Evolutionary conservation across 352 stramenopile genomes (phyloP).

Genomic region (Pythium brachiatum): DNA sequence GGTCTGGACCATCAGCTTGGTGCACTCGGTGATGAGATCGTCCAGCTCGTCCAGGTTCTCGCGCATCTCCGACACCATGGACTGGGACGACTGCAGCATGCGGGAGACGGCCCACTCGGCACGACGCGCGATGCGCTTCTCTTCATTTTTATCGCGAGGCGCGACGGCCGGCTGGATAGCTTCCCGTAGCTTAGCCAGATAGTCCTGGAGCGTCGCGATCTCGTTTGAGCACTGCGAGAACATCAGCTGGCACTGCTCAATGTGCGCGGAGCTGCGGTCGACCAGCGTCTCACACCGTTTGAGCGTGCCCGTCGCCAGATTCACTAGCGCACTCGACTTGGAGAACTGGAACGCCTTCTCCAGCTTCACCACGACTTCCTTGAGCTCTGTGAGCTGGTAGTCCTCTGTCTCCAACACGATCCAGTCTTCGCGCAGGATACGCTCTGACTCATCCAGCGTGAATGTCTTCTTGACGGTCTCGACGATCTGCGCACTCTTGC

Average conservation of each 20-base stretch:
- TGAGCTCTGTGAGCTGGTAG: conserved; percentile 57
- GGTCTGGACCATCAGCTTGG: conserved; percentile 83
- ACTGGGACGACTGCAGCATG: conserved; percentile 68
- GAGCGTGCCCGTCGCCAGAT: conserved; percentile 67
- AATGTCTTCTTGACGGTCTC: conserved; percentile 70
- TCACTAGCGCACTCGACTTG: conserved; percentile 65
- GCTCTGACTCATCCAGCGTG: conserved; percentile 69
- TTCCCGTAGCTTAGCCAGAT: conserved; percentile 70
- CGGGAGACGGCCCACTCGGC: conserved; percentile 73
- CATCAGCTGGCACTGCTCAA: conserved; percentile 81
- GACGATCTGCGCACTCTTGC: conserved; percentile 37
- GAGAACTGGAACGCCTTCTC: conserved; percentile 85
- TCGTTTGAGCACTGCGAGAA: conserved; percentile 80
- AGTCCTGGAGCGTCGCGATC: conserved; percentile 71
- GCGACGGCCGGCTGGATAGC: conserved; percentile 50
- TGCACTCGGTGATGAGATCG: conserved; percentile 76
- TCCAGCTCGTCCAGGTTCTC: conserved; percentile 78
- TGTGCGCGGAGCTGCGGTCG: conserved; percentile 62
- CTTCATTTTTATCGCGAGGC: conserved; percentile 64
- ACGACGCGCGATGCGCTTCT: conserved; percentile 65
- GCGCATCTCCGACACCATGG: conserved; percentile 67
- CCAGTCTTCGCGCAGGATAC: conserved; percentile 66
- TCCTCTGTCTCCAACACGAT: conserved; percentile 80
- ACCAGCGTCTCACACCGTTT: conserved; percentile 66
- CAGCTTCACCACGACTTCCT: conserved; percentile 58